Conservation (phyloP, 164 flowering plant genomes). For the Annona squamosa region DNA sequence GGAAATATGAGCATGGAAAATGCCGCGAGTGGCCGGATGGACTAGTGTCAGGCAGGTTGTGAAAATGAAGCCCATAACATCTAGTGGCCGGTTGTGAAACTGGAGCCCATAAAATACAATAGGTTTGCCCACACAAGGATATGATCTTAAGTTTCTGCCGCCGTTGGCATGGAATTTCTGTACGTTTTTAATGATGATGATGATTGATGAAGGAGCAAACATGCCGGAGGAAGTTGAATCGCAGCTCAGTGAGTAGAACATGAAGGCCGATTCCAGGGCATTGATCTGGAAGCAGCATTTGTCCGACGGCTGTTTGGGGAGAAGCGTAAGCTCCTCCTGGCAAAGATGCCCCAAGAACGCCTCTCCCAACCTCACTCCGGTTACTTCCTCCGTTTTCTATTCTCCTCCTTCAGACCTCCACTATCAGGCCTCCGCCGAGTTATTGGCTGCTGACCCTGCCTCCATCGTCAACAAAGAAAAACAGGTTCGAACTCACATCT, state of each 20-base stretch:
- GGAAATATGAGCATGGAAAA: too few species aligned
- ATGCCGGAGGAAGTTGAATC: neutral
- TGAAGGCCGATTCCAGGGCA: neutral
- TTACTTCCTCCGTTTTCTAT: neutral
- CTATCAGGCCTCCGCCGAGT: slow-evolving; percentile 9
- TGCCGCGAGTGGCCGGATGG: too few species aligned
- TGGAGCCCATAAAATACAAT: too few species aligned
- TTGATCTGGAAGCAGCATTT: neutral
- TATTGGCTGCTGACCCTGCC: slow-evolving; percentile 1
- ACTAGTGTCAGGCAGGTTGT: too few species aligned
- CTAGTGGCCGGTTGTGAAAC: too few species aligned
- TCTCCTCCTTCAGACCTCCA: slow-evolving; percentile 4
- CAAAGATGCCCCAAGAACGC: slow-evolving; percentile 16
- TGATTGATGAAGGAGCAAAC: neutral
- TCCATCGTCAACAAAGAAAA: neutral
- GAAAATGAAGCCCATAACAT: too few species aligned
- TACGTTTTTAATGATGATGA: too few species aligned
- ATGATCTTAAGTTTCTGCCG: too few species aligned
- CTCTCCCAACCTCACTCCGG: slow-evolving; percentile 17
- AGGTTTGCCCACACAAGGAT: too few species aligned
- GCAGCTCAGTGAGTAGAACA: neutral
- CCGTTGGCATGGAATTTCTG: too few species aligned
- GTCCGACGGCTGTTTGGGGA: neutral
- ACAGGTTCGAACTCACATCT: neutral
- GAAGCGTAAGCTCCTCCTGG: slow-evolving; percentile 8